Conservation (phyloP, 2,329 filamentous ascomycete species). For the Arthrobotrys conoides region DNA sequence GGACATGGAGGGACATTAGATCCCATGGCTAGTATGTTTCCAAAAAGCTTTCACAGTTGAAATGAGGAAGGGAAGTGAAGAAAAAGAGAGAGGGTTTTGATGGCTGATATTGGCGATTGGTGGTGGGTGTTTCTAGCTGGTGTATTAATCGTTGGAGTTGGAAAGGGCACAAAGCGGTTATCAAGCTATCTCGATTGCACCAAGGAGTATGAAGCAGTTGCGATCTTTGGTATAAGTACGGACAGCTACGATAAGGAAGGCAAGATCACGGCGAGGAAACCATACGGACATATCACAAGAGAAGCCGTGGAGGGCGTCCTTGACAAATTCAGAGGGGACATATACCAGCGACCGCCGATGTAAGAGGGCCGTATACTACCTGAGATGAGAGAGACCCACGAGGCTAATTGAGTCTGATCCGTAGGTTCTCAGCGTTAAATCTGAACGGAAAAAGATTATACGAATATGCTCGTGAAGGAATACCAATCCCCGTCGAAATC, state of each 20-base stretch:
- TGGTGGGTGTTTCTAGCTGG: constrained; percentile 71
- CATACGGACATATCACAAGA: constrained; percentile 85
- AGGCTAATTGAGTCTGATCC: neutral
- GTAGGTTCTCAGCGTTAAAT: constrained; percentile 84
- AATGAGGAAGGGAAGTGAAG: neutral
- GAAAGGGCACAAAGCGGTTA: constrained; percentile 87
- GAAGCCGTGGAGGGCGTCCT: constrained; percentile 83
- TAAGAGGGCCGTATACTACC: constrained; percentile 32
- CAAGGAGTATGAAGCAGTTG: constrained; percentile 90
- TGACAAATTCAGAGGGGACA: constrained; percentile 81
- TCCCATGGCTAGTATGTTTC: constrained; percentile 78
- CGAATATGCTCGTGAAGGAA: constrained; percentile 93
- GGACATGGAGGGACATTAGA: constrained; percentile 97
- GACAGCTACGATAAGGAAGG: constrained; percentile 92
- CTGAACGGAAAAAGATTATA: constrained; percentile 95
- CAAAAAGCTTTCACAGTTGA: neutral
- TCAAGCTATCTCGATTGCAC: constrained; percentile 85
- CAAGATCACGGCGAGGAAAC: constrained; percentile 81
- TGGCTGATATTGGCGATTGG: constrained; percentile 13
- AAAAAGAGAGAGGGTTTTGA: neutral
- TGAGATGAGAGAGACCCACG: neutral
- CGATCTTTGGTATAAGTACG: constrained; percentile 91
- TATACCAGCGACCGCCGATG: constrained; percentile 90
- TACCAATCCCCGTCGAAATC: constrained; percentile 86
- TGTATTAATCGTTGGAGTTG: constrained; percentile 89